Conservation (phyloP, 2,329 filamentous ascomycete genomes). For the Diaporthe vaccinii region DNA sequence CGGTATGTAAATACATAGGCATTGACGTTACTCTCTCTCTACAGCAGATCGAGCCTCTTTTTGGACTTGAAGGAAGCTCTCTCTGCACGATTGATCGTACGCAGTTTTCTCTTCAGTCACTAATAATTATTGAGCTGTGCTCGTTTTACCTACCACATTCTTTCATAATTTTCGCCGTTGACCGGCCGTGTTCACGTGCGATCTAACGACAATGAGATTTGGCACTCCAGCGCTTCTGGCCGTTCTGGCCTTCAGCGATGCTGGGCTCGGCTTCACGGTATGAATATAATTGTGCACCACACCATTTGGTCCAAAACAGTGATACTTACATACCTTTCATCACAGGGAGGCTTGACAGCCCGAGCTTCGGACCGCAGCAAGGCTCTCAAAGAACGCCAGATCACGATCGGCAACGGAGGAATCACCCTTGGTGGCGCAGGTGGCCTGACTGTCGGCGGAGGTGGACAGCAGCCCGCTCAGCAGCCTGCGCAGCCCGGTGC, state of each 20-base stretch:
- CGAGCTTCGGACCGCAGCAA: slow-evolving; percentile 28
- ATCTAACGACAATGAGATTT: slow-evolving; percentile 26
- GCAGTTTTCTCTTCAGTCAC: neutral
- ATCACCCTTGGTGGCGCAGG: slow-evolving; percentile 19
- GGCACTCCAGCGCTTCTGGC: slow-evolving; percentile 26
- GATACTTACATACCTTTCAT: neutral
- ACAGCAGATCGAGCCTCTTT: accelerated
- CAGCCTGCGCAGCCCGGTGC: slow-evolving; percentile 17
- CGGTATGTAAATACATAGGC: neutral
- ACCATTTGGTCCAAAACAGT: neutral
- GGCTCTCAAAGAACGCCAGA: slow-evolving; percentile 30
- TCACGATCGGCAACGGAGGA: slow-evolving; percentile 29
- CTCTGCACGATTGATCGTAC: neutral
- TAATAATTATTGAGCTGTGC: slow-evolving; percentile 11
- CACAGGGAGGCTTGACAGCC: slow-evolving; percentile 34
- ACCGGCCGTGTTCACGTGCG: slow-evolving; percentile 17
- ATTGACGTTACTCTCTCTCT: neutral
- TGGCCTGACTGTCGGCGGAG: slow-evolving; percentile 36
- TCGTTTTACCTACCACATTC: neutral
- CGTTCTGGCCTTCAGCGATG: slow-evolving; percentile 37
- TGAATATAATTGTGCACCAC: neutral
- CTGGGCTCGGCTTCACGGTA: slow-evolving; percentile 39
- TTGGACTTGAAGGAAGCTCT: neutral
- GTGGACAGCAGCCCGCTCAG: slow-evolving; percentile 22
- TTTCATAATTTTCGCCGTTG: slow-evolving; percentile 31